Conservation (phyloP, 176 grass and related monocot genomes). For the Puya raimondii region DNA sequence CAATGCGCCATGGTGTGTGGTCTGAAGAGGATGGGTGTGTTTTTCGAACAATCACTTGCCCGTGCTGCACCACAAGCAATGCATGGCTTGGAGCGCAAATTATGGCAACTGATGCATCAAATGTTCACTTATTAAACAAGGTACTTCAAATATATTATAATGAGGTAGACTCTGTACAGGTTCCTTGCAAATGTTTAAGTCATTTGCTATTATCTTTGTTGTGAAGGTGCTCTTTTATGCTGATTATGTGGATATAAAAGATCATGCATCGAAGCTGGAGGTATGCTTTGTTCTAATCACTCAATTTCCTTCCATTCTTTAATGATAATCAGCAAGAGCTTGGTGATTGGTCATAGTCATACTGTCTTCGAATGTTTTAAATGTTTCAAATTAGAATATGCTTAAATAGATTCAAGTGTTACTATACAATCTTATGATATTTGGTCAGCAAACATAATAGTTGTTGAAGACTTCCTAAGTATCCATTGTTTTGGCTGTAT, state of each 20-base stretch:
- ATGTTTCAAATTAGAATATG: neutral
- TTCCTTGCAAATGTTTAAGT: conserved; percentile 3
- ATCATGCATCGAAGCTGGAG: conserved; percentile 29
- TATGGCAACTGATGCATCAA: conserved; percentile 62
- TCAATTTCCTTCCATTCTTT: neutral
- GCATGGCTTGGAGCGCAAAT: conserved; percentile 51
- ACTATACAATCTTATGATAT: no score
- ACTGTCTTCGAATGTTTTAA: conserved; percentile 13
- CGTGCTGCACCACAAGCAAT: conserved; percentile 38
- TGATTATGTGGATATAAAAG: conserved; percentile 54
- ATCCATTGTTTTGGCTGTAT: neutral
- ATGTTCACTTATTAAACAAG: conserved; percentile 48
- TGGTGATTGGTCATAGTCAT: neutral
- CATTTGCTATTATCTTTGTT: conserved; percentile 13
- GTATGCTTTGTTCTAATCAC: conserved; percentile 25
- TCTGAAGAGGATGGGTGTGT: conserved; percentile 82
- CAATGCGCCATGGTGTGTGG: conserved; percentile 41
- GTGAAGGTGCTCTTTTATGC: conserved; percentile 63
- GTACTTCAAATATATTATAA: conserved; percentile 22
- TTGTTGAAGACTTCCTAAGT: neutral
- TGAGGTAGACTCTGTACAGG: conserved; percentile 2
- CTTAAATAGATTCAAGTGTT: no score
- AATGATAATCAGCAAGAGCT: neutral
- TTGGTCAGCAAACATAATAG: neutral
- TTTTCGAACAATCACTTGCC: conserved; percentile 49